A percentile compares a stretch with the other conserved stretches of the same genome.
phyloP scores from a whole-genome alignment of 495 filamentous ascomycete genomes.

The Gamarada debralockiae region DNA sequence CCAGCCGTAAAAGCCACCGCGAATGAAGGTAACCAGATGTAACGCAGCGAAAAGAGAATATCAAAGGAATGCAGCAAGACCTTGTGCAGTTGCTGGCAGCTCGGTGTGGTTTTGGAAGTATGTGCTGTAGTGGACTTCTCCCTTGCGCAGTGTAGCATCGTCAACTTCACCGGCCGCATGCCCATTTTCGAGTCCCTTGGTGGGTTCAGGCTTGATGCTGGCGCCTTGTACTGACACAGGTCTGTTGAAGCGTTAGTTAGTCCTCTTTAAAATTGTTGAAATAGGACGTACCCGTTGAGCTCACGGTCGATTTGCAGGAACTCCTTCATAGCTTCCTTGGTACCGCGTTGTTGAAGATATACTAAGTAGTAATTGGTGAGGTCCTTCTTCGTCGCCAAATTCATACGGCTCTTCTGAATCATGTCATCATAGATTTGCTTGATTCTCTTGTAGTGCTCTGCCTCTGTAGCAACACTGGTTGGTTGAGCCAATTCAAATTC shows the following conservation, averaged over 20 bases:
- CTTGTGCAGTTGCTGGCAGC: constrained; percentile 18
- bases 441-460: constrained; percentile 65
- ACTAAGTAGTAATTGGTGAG: constrained; percentile 75
- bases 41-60: neutral
- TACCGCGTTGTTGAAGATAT: constrained; percentile 81
- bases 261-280: neutral
- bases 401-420: constrained; percentile 68
- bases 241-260: constrained; percentile 32
- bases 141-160: constrained; percentile 56
- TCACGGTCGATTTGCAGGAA: constrained; percentile 82
- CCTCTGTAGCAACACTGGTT: constrained; percentile 61
- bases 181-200: constrained; percentile 55
- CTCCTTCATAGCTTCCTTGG: constrained; percentile 79
- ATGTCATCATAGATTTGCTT: constrained; percentile 79
- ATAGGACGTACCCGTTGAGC: constrained; percentile 66
- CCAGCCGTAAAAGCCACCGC: neutral
- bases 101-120: constrained; percentile 63
- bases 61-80: constrained; percentile 21
- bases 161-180: constrained; percentile 55
- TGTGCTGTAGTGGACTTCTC: constrained; percentile 59
- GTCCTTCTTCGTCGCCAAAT: constrained; percentile 65
- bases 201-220: constrained; percentile 11
- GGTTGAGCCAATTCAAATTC: constrained; percentile 88
- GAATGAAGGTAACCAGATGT: neutral
- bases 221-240: constrained; percentile 43